A percentile compares a stretch with the other conserved stretches of the same genome.
phyloP scores from a whole-genome alignment of 2,329 filamentous ascomycete genomes.

The Aspergillus bombycis region DNA sequence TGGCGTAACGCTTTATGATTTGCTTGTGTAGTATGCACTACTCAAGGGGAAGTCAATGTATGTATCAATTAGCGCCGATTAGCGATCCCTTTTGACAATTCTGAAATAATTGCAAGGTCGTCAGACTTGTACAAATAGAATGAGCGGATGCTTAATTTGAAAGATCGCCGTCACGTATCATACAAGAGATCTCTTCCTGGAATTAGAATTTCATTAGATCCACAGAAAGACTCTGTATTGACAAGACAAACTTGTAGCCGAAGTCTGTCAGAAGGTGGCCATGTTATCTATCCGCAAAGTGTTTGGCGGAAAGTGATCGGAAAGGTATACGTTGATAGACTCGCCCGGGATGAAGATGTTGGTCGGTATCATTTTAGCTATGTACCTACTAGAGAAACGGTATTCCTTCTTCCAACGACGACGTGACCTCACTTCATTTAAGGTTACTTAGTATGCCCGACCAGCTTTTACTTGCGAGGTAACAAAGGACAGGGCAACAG shows the following conservation, averaged over 20 bases:
- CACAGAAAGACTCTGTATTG: neutral
- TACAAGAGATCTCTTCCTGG: neutral
- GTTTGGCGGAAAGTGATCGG: neutral
- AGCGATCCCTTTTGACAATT: neutral
- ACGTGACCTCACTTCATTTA: no score
- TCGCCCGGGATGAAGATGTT: neutral
- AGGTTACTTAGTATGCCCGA: no score
- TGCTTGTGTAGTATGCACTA: neutral
- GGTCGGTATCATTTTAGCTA: no score
- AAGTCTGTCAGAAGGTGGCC: neutral
- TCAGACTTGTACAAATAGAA: neutral
- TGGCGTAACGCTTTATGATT: neutral
- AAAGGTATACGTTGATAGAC: neutral
- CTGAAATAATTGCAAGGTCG: neutral
- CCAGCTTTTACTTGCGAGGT: no score
- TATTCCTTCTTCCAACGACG: no score
- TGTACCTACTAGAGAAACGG: no score
- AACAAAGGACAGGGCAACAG: no score
- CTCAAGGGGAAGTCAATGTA: neutral
- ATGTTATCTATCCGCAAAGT: neutral
- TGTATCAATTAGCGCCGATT: neutral
- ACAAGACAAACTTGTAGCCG: neutral
- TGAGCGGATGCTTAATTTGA: neutral
- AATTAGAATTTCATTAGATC: neutral
- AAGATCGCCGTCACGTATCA: neutral